Evolutionary conservation across 331 rosid species (phyloP).

Genomic region (Stylosanthes scabra): DNA sequence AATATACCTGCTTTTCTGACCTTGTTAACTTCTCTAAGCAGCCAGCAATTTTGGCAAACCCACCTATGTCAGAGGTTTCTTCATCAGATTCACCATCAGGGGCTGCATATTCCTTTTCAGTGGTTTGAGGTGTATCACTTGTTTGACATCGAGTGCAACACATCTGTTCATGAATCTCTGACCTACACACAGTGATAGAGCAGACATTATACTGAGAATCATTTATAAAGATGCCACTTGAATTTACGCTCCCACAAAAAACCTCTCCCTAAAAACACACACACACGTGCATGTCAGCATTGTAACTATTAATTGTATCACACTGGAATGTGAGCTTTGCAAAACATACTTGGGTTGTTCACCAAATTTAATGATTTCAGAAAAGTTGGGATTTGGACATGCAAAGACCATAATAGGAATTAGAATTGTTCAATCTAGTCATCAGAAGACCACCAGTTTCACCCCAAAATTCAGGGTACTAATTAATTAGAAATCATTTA

Average conservation of each 20-base stretch:
- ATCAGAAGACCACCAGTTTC: slow-evolving; percentile 1
- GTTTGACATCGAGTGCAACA: slow-evolving; percentile 81
- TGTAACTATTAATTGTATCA: too few relatives aligned
- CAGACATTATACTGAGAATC: slow-evolving; percentile 26
- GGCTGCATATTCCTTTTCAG: slow-evolving; percentile 41
- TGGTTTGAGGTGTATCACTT: slow-evolving; percentile 44
- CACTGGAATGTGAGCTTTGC: too few relatives aligned
- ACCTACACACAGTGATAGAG: slow-evolving; percentile 53
- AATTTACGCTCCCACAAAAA: too few relatives aligned
- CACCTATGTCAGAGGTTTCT: slow-evolving; percentile 78
- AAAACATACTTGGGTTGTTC: neutral
- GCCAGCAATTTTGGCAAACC: slow-evolving; percentile 90
- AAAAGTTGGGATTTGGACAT: neutral
- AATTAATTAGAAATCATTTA: slow-evolving; percentile 14
- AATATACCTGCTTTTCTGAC: slow-evolving; percentile 90
- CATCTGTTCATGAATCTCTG: slow-evolving; percentile 93
- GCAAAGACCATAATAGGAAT: neutral
- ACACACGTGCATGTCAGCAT: too few relatives aligned
- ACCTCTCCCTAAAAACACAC: too few relatives aligned
- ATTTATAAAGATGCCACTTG: neutral
- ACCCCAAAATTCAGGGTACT: slow-evolving; percentile 2
- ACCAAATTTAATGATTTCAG: slow-evolving; percentile 15
- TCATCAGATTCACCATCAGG: slow-evolving; percentile 51
- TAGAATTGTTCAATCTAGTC: slow-evolving; percentile 6
- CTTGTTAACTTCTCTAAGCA: slow-evolving; percentile 75